phyloP scores from a whole-genome alignment of 73 alveolate genomes.

The Tetrahymena borealis region DNA sequence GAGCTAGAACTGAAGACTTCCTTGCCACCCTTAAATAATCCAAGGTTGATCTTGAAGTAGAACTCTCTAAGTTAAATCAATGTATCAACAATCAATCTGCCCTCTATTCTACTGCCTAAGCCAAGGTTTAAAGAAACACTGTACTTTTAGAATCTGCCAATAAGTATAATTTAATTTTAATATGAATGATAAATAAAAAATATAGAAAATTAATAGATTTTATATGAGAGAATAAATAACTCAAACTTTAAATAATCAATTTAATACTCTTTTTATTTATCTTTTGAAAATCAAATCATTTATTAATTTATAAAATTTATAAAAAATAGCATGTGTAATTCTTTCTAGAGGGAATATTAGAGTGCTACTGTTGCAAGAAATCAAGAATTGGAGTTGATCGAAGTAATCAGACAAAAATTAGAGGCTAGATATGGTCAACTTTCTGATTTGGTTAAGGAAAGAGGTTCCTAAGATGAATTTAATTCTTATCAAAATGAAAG shows the following conservation, averaged over 20 bases:
- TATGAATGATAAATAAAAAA: no score
- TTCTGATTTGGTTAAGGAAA: neutral
- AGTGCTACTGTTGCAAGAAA: neutral
- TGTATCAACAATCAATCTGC: neutral
- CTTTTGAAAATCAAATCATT: no score
- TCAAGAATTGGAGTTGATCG: neutral
- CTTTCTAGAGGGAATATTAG: neutral
- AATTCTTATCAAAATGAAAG: neutral
- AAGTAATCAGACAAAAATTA: neutral
- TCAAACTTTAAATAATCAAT: neutral
- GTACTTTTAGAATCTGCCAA: neutral
- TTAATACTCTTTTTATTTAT: neutral
- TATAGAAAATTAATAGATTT: neutral
- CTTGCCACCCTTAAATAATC: neutral
- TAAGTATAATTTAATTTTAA: no score
- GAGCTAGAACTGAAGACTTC: neutral
- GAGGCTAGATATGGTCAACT: neutral
- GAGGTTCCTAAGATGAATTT: neutral
- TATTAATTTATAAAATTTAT: no score
- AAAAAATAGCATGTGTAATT: neutral
- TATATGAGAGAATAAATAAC: neutral
- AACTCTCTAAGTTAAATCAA: neutral
- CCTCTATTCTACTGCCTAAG: neutral
- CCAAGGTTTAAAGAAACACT: neutral
- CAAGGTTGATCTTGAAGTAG: neutral